phyloP scores from a whole-genome alignment of 805 yeast species.

The Metschnikowia picachoensis region DNA sequence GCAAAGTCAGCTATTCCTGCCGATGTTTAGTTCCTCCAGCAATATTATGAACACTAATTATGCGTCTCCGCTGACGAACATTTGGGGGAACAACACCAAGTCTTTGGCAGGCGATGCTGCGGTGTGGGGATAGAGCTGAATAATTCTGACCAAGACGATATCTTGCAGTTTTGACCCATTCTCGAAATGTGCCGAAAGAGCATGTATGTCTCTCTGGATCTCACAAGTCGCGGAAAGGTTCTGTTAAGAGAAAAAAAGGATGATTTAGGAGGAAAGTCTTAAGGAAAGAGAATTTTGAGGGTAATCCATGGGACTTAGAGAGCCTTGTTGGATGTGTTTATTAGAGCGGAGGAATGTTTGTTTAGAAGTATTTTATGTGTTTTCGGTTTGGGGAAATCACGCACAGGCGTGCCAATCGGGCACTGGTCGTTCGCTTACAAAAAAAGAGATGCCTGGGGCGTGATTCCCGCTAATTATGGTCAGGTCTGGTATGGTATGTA shows the following conservation, averaged over 20 bases:
- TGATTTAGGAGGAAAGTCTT: background rate
- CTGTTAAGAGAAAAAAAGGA: too few relatives aligned
- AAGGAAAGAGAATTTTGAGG: background rate
- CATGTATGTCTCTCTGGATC: too few relatives aligned
- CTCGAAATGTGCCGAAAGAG: too few relatives aligned
- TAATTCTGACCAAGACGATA: too few relatives aligned
- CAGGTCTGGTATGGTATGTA: conserved; percentile 9
- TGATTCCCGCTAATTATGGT: conserved; percentile 4
- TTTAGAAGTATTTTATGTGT: background rate
- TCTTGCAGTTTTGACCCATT: too few relatives aligned
- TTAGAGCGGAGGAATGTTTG: background rate
- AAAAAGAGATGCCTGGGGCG: background rate
- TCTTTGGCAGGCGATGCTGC: conserved; percentile 21
- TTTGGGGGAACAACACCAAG: conserved; percentile 24
- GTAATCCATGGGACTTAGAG: background rate
- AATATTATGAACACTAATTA: conserved; percentile 14
- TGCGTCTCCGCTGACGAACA: conserved; percentile 16
- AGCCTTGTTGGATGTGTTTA: too few relatives aligned
- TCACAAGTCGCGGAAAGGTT: too few relatives aligned
- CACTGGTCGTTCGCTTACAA: conserved; percentile 1
- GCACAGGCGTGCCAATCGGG: background rate
- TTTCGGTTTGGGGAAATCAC: conserved; percentile 7
- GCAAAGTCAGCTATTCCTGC: conserved; percentile 12
- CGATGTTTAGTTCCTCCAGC: conserved; percentile 16
- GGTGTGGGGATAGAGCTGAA: conserved; percentile 28